Base-by-base conservation (phyloP, 176 grass and related monocot species). In the Eragrostis curvula region DNA sequence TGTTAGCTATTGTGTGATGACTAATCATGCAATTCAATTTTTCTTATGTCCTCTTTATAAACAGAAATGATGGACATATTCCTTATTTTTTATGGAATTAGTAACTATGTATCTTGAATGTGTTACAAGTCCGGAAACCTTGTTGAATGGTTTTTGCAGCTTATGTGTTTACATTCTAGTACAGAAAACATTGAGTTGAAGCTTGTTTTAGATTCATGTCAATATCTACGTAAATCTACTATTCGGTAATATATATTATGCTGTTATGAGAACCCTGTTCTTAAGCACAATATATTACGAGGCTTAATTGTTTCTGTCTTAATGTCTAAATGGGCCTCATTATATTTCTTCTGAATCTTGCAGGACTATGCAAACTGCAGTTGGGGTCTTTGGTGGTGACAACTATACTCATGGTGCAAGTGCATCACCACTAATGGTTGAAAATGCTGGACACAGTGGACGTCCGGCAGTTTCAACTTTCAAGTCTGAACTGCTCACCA, bases 291-390 rank as follows among this genome's bases (percentile, higher is more conserved):
- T 49, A 68, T 18, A 73, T 20, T 49, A 44, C 27, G 46, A 74
- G 13, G 17, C 12, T 79, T 25, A 45, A 51, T 75, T 50, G 18
- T 44, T 60, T 69, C 9, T 81, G 2, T 67, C 32, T 36, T 36
- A 36, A 78, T 29, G 57, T 56, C 52, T 56, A 56, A 77, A 6
- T 6, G 64, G 8, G n/a, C 57, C n/a, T 71, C 57, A 78, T 68
- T 58, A 6, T 88, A 48, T 83, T 71, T 85, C 2, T 43, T 41
- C 75, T 45, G 52, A 58, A 78, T 80, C 9, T 59, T 16, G 28
- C 83, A 99, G 96, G 85, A 96, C 96, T 77, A 96, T 96, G 87
- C 93, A 99, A 88, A 99, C 96, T 68, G 91, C 96, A 75, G 96
- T 90, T 2, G 96, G 96, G 32, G 96, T 96, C 58, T 99, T 99